These are phyloP conservation scores for Claviceps sp. DNA, from an alignment of 2,329 filamentous ascomycete species.

Conservation along the genomic window DNA sequence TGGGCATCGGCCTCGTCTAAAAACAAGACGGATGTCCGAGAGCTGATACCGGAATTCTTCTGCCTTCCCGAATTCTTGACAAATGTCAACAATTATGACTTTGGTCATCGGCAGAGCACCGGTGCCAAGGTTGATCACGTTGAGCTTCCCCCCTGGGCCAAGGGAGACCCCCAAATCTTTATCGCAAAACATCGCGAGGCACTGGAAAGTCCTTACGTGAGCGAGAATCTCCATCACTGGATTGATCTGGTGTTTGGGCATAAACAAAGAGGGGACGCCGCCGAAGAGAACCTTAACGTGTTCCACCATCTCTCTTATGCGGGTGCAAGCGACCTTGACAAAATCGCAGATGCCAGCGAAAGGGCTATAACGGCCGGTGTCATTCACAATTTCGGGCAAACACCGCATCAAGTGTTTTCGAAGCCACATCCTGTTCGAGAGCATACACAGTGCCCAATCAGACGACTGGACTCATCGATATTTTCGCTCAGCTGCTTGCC, in stretches of 20 bases:
- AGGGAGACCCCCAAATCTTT: slow-evolving; percentile 90
- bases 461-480: slow-evolving; percentile 64
- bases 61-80: slow-evolving; percentile 87
- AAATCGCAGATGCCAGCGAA: slow-evolving; percentile 78
- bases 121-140: slow-evolving; percentile 74
- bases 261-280: slow-evolving; percentile 88
- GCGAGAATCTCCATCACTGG: slow-evolving; percentile 80
- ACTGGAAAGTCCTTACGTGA: slow-evolving; percentile 85
- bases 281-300: slow-evolving; percentile 82
- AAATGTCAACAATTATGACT: slow-evolving; percentile 92
- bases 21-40: slow-evolving; percentile 88
- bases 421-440: slow-evolving; percentile 70
- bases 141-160: slow-evolving; percentile 86
- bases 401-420: slow-evolving; percentile 85
- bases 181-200: slow-evolving; percentile 93
- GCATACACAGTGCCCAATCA: slow-evolving; percentile 47
- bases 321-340: slow-evolving; percentile 83
- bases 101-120: slow-evolving; percentile 73
- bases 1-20: slow-evolving; percentile 83
- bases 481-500: slow-evolving; percentile 66
- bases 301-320: slow-evolving; percentile 95
- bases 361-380: slow-evolving; percentile 82
- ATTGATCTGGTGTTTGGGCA: slow-evolving; percentile 90
- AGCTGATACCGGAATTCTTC: slow-evolving; percentile 94
- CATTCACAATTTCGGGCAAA: slow-evolving; percentile 98